Conservation (phyloP, 345 rosid genomes). For the Dipteronia dyeriana region DNA sequence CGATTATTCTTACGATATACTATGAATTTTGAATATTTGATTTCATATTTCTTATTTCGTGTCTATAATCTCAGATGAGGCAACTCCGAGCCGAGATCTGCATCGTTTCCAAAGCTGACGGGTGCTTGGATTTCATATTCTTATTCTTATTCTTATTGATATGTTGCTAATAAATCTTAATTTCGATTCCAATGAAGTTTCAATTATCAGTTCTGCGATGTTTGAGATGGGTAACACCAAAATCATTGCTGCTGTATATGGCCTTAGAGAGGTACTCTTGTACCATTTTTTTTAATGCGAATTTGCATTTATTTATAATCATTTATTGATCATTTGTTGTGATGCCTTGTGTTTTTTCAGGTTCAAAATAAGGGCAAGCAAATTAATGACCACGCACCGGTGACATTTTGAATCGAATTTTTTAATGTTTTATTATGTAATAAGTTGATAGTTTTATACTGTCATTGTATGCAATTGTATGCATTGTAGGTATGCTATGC, state of each 20-base stretch:
- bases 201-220: conserved; percentile 63
- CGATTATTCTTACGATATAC: background rate
- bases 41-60: background rate
- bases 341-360: conserved; percentile 30
- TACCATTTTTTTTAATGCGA: background rate
- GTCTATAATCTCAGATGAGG: conserved; percentile 59
- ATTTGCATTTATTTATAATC: background rate
- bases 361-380: conserved; percentile 81
- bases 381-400: conserved; percentile 71
- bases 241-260: conserved; percentile 95
- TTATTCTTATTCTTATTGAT: no score
- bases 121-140: conserved; percentile 39
- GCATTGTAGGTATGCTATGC: conserved; percentile 73
- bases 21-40: background rate
- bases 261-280: conserved; percentile 79
- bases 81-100: conserved; percentile 87
- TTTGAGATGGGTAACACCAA: conserved; percentile 97
- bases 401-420: conserved; percentile 21
- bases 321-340: background rate
- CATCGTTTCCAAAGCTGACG: conserved; percentile 72
- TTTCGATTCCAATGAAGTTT: background rate
- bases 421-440: background rate
- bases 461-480: background rate
- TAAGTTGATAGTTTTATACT: background rate
- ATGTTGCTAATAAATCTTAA: background rate